Conservation (phyloP, 2,329 filamentous ascomycete species). For the Fusarium multiceps region DNA sequence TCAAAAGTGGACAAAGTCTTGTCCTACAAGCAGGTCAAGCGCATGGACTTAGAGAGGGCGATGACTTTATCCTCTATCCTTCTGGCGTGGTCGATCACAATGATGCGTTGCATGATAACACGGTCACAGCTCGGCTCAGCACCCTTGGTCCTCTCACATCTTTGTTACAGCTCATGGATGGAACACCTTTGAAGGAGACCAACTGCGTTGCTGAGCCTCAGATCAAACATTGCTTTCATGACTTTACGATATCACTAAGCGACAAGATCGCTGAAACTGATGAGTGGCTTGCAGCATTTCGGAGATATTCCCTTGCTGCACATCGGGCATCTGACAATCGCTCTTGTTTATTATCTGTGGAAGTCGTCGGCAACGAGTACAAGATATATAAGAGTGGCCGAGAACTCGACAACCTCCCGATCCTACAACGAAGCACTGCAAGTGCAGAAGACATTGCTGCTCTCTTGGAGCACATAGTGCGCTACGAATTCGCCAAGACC, state of each 20-base stretch:
- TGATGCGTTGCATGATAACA: background rate
- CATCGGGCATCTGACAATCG: background rate
- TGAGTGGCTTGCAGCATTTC: background rate
- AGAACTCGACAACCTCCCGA: background rate
- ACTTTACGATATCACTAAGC: background rate
- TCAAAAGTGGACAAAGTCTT: background rate
- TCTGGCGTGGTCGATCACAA: background rate
- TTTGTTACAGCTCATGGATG: background rate
- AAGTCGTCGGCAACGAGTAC: background rate
- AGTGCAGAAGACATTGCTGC: background rate
- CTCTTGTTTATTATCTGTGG: accelerated
- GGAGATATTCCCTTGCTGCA: background rate
- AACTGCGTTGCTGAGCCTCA: conserved; percentile 6
- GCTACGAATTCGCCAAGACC: conserved; percentile 4
- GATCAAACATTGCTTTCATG: background rate
- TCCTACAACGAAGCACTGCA: background rate
- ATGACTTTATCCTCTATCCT: conserved; percentile 16
- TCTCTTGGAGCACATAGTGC: background rate
- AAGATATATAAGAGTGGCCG: background rate
- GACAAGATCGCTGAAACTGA: background rate
- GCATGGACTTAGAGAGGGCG: conserved; percentile 11
- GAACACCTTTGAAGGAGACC: accelerated
- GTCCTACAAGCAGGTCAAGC: conserved; percentile 11
- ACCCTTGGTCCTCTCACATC: background rate
- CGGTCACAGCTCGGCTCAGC: background rate